Base-by-base conservation (phyloP, 2,329 filamentous ascomycete genomes). In the Fusarium continuum region DNA sequence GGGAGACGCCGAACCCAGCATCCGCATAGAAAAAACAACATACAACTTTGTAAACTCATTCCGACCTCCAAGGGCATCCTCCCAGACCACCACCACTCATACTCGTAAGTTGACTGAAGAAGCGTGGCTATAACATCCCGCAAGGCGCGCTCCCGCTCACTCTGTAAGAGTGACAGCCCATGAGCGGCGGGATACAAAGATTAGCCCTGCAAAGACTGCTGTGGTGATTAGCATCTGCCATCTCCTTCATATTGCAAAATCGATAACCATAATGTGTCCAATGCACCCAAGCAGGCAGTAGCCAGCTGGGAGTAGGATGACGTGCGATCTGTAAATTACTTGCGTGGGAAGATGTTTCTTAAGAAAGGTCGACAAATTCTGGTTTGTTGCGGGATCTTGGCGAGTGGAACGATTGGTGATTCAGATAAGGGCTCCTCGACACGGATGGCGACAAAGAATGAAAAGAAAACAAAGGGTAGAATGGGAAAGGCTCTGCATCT, bases 191-290 rank as follows among this genome's bases (percentile, higher is more conserved):
- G 68, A 68, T 69, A 70, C 63, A 68, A 68, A 67, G 56, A 57
- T 51, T 49, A 54, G 43, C 50, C 51, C 58, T 58, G 51, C 34
- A 40, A 35, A 44, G 59, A 41, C 52, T 52, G 51, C 39, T 55
- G 54, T 53, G 34, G 57, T 62, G 50, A 69, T 69, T 72, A 73
- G 69, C 64, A 70, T 67, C 72, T 73, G 71, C 65, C 66, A 66
- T 62, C 73, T 69, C 70, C 72, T 71, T 71, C 76, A 79, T 82
- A 82, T 82, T 79, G 81, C 82, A 84, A 84, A 83, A 84, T 79
- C 76, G 79, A 79, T 85, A 85, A 85, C 75, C 80, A 85, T 85
- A 76, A 84, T 81, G 79, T 85, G 81, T 86, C 83, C 83, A 86
- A 86, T 80, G 77, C 81, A 79, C 81, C 78, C 78, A 73, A 64